Evolutionary conservation across 2,329 filamentous ascomycete species (phyloP), one percentile per base, ranked within the genome.

Genomic region (Trichoderma semiorbis): DNA sequence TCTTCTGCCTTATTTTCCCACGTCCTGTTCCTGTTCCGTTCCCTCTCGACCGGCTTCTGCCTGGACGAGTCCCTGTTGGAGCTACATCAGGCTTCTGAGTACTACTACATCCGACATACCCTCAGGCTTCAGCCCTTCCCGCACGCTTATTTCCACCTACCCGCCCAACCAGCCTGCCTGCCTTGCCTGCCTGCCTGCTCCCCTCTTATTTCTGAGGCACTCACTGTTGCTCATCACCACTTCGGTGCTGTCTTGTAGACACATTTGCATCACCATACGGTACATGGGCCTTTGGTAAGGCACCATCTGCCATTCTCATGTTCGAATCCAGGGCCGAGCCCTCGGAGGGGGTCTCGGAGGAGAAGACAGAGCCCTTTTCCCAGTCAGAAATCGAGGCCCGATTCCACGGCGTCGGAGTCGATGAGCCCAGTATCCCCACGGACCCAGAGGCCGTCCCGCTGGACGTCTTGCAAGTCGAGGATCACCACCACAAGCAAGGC

Each of bases 281-380:
- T 71, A 55, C 65, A 74, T 79, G 78, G 76, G 77, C 76, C 75
- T 75, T 76, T 75, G 64, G 32, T 72, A 61, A 75, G 71, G 68
- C 69, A 67, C 63, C 57, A 28, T 43, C 62, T 71, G 55, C 60
- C 62, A 47, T 71, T 11, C 76, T 76, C 76, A 88, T 88, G 86
- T 82, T 81, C 76, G 85, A 87, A 74, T 79, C 81, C 74, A 84
- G 80, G 75, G 75, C 78, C 72, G 80, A 78, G 76, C 76, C 78
- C 75, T 82, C 81, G 57, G 79, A 81, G 73, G 80, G 78, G 74
- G 77, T 78, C 73, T 83, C 83, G 73, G 82, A 84, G 76, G 87
- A 89, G 80, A 86, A 83, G 79, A 90, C 88, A 61, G 87, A 89
- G 79, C 86, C 87, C 11, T 88, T 89, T 75, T 87, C 87, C 11